These are phyloP conservation scores for Echinochloa phyllopogon DNA, from an alignment of 176 grass and related monocot genomes.

Conservation along the genomic window DNA sequence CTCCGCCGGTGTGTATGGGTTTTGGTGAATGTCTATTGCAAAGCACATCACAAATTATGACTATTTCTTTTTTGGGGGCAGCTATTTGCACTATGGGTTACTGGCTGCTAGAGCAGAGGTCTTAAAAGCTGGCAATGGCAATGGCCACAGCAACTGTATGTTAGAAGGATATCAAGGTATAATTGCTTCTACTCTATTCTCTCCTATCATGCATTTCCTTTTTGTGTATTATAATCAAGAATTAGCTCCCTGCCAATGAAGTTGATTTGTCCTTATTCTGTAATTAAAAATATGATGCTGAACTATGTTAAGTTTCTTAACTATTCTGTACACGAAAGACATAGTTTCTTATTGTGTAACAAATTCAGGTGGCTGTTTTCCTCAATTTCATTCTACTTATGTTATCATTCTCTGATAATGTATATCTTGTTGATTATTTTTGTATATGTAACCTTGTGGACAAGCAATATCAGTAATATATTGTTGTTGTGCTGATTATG, in stretches of 20 bases:
- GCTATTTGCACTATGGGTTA: constrained; percentile 91
- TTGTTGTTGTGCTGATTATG: neutral
- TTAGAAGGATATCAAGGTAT: constrained; percentile 77
- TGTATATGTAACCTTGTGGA: neutral
- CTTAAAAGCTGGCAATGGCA: constrained; percentile 70
- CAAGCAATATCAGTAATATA: neutral
- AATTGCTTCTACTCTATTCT: neutral
- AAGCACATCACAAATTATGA: neutral
- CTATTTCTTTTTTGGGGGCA: constrained; percentile 11
- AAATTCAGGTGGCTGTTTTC: neutral
- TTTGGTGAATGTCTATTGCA: neutral
- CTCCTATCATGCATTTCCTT: neutral
- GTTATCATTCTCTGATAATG: neutral
- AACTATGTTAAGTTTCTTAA: neutral
- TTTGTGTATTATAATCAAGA: neutral
- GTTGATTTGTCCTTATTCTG: constrained; percentile 4
- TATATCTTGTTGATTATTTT: neutral
- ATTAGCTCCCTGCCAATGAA: neutral
- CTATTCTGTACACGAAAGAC: neutral
- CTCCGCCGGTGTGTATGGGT: too few relatives aligned
- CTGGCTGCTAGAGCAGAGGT: constrained; percentile 98
- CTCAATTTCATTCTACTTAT: neutral
- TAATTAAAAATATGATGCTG: neutral
- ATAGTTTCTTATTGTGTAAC: neutral
- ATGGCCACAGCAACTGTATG: constrained; percentile 78